Percentiles rank a stretch among this genome's conserved stretches.
Evolutionary conservation across 208 protist genomes (phyloP).

Genomic region (Leishmania amazonensis): DNA sequence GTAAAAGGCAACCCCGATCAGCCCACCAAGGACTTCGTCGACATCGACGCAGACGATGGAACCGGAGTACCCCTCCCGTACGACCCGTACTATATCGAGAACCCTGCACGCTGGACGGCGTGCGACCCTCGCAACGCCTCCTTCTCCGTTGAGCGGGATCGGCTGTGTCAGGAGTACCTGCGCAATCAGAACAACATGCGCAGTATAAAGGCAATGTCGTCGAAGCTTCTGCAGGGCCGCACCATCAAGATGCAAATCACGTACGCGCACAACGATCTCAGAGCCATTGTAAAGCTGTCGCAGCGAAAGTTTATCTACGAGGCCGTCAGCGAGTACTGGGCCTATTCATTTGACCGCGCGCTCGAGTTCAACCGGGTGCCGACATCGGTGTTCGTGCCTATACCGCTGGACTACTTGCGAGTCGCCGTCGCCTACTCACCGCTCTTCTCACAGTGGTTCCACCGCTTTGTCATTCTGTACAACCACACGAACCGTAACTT

Average conservation of each 20-base stretch:
- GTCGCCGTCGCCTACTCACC: slow-evolving; percentile 68
- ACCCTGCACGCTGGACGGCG: slow-evolving; percentile 38
- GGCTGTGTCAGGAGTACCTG: slow-evolving; percentile 72
- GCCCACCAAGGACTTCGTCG: slow-evolving; percentile 56
- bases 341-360: slow-evolving; percentile 66
- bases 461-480: slow-evolving; percentile 69
- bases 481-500: slow-evolving; percentile 66
- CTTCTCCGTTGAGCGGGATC: slow-evolving; percentile 62
- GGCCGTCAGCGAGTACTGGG: slow-evolving; percentile 72
- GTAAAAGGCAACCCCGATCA: slow-evolving; percentile 62
- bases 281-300: slow-evolving; percentile 80
- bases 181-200: slow-evolving; percentile 79
- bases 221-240: slow-evolving; percentile 56
- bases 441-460: slow-evolving; percentile 80
- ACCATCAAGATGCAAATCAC: slow-evolving; percentile 83
- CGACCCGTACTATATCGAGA: slow-evolving; percentile 31
- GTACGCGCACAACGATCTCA: slow-evolving; percentile 79
- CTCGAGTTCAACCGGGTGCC: slow-evolving; percentile 73
- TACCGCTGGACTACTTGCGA: slow-evolving; percentile 78
- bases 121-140: slow-evolving; percentile 73
- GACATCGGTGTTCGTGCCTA: slow-evolving; percentile 52
- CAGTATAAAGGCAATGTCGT: slow-evolving; percentile 74
- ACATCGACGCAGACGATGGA: slow-evolving; percentile 54
- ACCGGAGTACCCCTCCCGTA: slow-evolving; percentile 54
- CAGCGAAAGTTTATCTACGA: slow-evolving; percentile 85